These are phyloP conservation scores for Sedum album DNA, from an alignment of 164 flowering plant genomes.

Conservation along the genomic window DNA sequence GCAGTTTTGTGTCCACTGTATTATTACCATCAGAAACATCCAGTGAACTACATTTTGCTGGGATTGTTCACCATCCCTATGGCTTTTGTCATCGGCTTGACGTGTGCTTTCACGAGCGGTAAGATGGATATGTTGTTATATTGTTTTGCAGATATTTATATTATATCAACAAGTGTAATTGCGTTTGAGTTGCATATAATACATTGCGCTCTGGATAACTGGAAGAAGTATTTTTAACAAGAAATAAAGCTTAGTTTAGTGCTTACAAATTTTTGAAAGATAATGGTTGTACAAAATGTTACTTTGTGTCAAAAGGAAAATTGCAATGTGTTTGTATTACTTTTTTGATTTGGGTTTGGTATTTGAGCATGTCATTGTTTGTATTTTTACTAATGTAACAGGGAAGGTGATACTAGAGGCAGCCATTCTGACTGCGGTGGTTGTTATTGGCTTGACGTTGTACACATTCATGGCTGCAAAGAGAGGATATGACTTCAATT, in stretches of 20 bases:
- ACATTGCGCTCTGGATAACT: too few species aligned
- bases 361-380: too few species aligned
- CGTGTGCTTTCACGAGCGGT: slow-evolving; percentile 58
- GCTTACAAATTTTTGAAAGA: too few species aligned
- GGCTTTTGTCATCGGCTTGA: slow-evolving; percentile 43
- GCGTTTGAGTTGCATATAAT: too few species aligned
- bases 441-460: slow-evolving; percentile 51
- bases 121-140: too few species aligned
- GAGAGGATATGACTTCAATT: slow-evolving; percentile 66
- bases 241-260: too few species aligned
- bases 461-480: slow-evolving; percentile 84
- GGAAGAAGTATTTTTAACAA: too few species aligned
- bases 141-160: too few species aligned
- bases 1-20: slow-evolving; percentile 54
- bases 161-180: too few species aligned
- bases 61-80: slow-evolving; percentile 42
- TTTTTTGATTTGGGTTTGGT: background rate
- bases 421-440: slow-evolving; percentile 54
- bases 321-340: too few species aligned
- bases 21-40: slow-evolving; percentile 46
- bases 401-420: slow-evolving; percentile 67
- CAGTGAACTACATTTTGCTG: slow-evolving; percentile 50
- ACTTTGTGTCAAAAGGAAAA: too few species aligned
- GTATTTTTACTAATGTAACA: slow-evolving; percentile 20
- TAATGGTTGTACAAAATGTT: too few species aligned